Evolutionary conservation across 306 rosid genomes (phyloP), one percentile per base, ranked within the genome.

Genomic region (Rubus parviflorus): DNA sequence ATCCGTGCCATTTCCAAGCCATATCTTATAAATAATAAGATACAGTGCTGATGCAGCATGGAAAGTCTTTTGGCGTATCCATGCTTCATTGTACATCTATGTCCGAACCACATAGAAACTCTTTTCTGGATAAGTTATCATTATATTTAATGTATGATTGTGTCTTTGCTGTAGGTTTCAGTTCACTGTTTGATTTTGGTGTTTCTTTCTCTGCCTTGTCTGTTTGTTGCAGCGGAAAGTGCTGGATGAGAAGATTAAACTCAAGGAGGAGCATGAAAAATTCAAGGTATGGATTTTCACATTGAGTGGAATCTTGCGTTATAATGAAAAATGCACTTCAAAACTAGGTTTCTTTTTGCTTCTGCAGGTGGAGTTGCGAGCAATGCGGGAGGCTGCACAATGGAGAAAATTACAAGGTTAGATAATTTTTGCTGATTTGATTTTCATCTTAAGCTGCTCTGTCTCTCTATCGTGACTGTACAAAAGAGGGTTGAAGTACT

Each of bases 401-500:
- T 94, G 98, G 97, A 90, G 98, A 89, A 89, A 83, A 82, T 82
- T 89, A 49, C 97, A 92, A 92, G 98, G 97, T 94, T 78, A 80
- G 85, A 42, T 58, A 23, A 52, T 74, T 43, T 51, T 57, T 57
- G 62, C 72, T 60, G 74, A 30, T 68, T 20, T 74, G 52, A 72
- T 69, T 73, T 77, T 74, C n/a, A 47, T 78, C 77, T 51, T 22
- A 42, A 74, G 38, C 20, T 6, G 68, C 68, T 69, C 77, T 45
- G 75, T 23, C 23, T 53, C 35, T 45, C 43, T 68, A 0, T 0
- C 56, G 14, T 12, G 7, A 60, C 20, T 15, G 16, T 3, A 60
- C 8, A 25, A 35, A 30, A 62, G 20, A 14, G 45, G 68, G 12
- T 30, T 6, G 13, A 62, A 13, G 68, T 62, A 6, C 14, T 35